Percentiles rank a stretch among this genome's conserved stretches.
Conservation (phyloP, 176 grass and related monocot genomes). For the Musa troglodytarum region DNA sequence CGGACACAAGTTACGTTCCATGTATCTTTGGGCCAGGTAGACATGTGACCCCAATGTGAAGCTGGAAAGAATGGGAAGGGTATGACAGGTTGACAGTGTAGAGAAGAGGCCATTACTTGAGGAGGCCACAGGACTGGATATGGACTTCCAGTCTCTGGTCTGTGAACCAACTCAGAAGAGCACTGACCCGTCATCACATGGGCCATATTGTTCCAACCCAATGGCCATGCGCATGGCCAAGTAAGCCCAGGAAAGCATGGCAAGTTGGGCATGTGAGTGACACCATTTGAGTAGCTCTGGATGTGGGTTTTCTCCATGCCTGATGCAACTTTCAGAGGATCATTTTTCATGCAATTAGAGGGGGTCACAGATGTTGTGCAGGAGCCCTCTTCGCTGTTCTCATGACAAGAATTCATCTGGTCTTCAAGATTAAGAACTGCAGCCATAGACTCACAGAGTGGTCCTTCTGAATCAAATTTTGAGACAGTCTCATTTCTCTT, state of each 20-base stretch:
- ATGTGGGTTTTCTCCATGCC: background rate
- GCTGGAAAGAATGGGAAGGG: background rate
- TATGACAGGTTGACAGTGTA: background rate
- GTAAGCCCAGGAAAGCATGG: background rate
- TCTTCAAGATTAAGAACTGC: constrained; percentile 7
- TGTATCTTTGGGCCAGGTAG: background rate
- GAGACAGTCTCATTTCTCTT: background rate
- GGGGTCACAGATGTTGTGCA: background rate
- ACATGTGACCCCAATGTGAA: background rate
- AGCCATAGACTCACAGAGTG: constrained; percentile 10
- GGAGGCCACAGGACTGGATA: constrained; percentile 3
- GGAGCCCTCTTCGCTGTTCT: background rate
- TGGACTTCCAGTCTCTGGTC: background rate
- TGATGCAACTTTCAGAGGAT: background rate
- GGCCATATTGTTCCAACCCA: background rate
- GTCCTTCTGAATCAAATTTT: constrained; percentile 12
- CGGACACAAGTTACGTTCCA: background rate
- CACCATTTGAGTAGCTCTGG: background rate
- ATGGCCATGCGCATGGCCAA: constrained; percentile 1
- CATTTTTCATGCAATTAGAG: constrained; percentile 3
- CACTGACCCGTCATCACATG: background rate
- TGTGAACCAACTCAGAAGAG: background rate
- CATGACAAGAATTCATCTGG: background rate
- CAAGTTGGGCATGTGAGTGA: background rate
- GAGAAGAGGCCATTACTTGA: background rate